phyloP scores from a whole-genome alignment of 2,329 filamentous ascomycete species.

The Hypomyces rosellus region DNA sequence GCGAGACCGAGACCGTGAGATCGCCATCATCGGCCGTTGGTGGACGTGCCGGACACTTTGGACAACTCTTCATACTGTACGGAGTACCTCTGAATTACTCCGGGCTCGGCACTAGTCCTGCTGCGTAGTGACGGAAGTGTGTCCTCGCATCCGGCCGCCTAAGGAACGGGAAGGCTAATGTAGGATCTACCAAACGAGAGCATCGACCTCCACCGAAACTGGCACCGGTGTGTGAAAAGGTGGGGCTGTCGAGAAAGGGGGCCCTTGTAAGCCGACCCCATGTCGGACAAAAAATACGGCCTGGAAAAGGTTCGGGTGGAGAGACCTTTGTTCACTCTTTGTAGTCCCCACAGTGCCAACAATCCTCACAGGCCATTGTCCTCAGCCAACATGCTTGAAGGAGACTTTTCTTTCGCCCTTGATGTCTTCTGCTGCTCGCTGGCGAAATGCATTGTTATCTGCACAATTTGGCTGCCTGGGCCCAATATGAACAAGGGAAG shows the following conservation, averaged over 20 bases:
- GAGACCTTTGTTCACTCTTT: too few relatives aligned
- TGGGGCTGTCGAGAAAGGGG: slow-evolving; percentile 12
- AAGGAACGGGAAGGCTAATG: slow-evolving; percentile 29
- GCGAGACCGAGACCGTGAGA: too few relatives aligned
- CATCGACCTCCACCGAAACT: slow-evolving; percentile 18
- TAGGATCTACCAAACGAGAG: slow-evolving; percentile 21
- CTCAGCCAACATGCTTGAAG: too few relatives aligned
- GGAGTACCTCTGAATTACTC: slow-evolving; percentile 6
- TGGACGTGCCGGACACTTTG: too few relatives aligned
- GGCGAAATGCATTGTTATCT: too few relatives aligned
- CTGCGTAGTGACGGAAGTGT: slow-evolving; percentile 16
- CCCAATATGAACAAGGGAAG: slow-evolving; percentile 1
- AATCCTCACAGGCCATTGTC: too few relatives aligned
- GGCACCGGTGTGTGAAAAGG: slow-evolving; percentile 21
- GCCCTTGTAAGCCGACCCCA: neutral
- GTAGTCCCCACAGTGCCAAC: too few relatives aligned
- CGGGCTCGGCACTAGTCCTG: slow-evolving; percentile 6
- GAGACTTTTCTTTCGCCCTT: too few relatives aligned
- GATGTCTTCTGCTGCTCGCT: too few relatives aligned
- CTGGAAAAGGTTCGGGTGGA: neutral
- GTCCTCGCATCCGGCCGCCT: slow-evolving; percentile 17
- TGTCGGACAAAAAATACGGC: slow-evolving; percentile 5
- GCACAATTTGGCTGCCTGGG: neutral
- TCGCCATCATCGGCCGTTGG: neutral
- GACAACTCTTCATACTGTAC: neutral